Base-by-base conservation (phyloP, 148 eudicot genomes). In the Fallopia convolvulus region DNA sequence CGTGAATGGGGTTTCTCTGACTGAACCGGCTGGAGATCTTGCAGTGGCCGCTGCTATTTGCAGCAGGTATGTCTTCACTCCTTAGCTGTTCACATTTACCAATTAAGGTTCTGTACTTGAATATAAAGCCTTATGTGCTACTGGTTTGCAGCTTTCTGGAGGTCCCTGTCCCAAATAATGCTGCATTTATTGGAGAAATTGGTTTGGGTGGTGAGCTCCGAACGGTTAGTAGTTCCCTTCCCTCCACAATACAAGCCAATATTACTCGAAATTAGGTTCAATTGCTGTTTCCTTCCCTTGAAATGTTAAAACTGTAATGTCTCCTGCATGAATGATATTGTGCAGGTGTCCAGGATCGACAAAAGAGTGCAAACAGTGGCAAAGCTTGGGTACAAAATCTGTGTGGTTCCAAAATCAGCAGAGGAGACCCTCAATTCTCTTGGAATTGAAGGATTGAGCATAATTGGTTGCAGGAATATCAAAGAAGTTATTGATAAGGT, bases 31-130 rank as follows among this genome's bases (percentile, higher is more conserved):
- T 80, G 99, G 97, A 53, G 99, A 96, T 85, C 97, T 93, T 75
- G 98, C 99, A 49, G 83, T 93, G 79, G 99, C 98, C 65, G 99
- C 93, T 0, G 99, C 99, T 78, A 93, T 96, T 79, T 96, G 99
- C 85, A 96, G 99, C 91, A 91, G 98, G 99, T 78, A 87, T 78
- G 88, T 76, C 2, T 73, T 23, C 52, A 68, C 72, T 14, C 44
- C 65, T 58, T 9, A 6, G 44, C 44, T 33, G 44, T 68, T 68
- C 44, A 39, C 44, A 17, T 39, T 6, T 36, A 68, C 72, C 72
- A 68, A 14, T 68, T 36, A 15, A 32, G n/a, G n/a, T 6, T 61
- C 0, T 14, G 41, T 33, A 68, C 20, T 20, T 17, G n/a, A 68
- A 33, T 20, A 39, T 21, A 2, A 68, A 68, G 20, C 72, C 72